Evolutionary conservation across 2,329 filamentous ascomycete genomes (phyloP), one percentile per base, ranked within the genome.

Genomic region (Aspergillus cejpii): DNA sequence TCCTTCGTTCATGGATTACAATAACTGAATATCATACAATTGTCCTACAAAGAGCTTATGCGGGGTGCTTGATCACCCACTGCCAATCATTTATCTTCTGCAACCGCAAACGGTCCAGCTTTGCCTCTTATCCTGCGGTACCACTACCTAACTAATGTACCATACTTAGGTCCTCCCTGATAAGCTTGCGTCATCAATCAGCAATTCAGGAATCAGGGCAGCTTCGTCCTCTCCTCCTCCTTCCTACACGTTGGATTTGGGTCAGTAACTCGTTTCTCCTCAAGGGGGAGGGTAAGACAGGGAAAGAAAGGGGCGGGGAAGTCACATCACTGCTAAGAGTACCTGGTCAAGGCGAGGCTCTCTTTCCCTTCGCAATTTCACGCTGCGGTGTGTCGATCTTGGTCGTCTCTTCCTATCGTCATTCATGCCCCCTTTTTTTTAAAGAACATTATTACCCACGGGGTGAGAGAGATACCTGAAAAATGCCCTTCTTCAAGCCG

Each of bases 401-500:
- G 24, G 39, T 44, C 31, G 37, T 45, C 38, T 23, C 17, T 41
- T 21, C 21, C 14, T 15, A 40, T 21, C 26, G 20, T 33, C 15
- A 15, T 29, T 20, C 11, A 36, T 37, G 20, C 21, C 39, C 37
- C 38, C 34, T 23, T 33, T 26, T 37, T 17, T 38, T 28, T 12
- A 15, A 31, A 33, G 28, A 19, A 21, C n/a, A n/a, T n/a, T n/a
- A n/a, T n/a, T n/a, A n/a, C n/a, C n/a, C n/a, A n/a, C n/a, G n/a
- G n/a, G n/a, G n/a, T n/a, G n/a, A n/a, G 27, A n/a, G 23, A 36
- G 11, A 40, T 24, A 36, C 39, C 10, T 44, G 47, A 41, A 47
- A 39, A 42, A 74, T 74, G 72, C 64, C 83, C 34, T 87, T 94
- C 61, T 75, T 92, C 58, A 87, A 81, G 67, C 81, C 84, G 61